Base-by-base conservation (phyloP, 148 eudicot genomes). In the Beta vulgaris region DNA sequence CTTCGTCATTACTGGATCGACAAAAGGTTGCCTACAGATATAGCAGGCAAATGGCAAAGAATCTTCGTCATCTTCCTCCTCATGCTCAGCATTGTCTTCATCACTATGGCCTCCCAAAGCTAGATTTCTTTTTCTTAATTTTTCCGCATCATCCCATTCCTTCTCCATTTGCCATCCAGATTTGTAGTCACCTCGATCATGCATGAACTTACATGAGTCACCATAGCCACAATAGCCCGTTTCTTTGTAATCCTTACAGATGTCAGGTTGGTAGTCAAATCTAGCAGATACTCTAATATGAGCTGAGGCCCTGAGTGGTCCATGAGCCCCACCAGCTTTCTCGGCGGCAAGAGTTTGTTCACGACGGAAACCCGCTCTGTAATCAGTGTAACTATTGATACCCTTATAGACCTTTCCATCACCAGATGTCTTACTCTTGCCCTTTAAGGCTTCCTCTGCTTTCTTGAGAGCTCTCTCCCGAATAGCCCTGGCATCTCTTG, bases 181-280 rank as follows among this genome's bases (percentile, higher is more conserved):
- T 83, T 94, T 94, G 70, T 94, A 91, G 83, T 94, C 98, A 48
- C 97, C 98, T 25, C 97, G 84, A 73, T 94, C 98, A 77, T 94
- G 97, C 93, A 94, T 88, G 85, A 94, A 94, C 83, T 94, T 94
- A 71, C 98, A 94, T 6, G 97, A 81, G 85, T 94, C 98, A 64
- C 97, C 98, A 81, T 94, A 94, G n/a, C 98, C 98, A 90, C 97
- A 94, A 59, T 91, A 91, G 53, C 97, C 96, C 2, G 98, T 91
- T 78, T 91, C 96, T 75, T 94, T 94, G 73, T 94, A 94, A 65
- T 94, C 97, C 82, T 94, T 94, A 69, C 97, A 94, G 37, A 94
- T 94, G 72, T 94, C 98, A 4, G 97, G 97, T 77, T 91, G 98
- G 73, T 91, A 94, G 73, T 94, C 98, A 84, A 90, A 94, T 82